These are phyloP conservation scores for Veloboletus limbatus DNA, from an alignment of 1,284 basidiomycete species.

Conservation along the genomic window DNA sequence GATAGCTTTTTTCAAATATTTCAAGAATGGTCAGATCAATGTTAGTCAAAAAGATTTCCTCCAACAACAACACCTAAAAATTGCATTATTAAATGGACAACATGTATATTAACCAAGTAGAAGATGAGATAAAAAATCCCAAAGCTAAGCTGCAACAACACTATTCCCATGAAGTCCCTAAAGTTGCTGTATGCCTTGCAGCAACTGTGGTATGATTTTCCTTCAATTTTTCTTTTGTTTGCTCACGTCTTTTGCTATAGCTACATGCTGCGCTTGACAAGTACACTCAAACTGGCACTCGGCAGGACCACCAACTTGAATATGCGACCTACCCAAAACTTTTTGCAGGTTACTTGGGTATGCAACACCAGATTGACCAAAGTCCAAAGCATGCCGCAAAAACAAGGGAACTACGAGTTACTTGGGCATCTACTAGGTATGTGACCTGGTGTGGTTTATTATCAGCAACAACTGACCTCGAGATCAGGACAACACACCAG, in stretches of 20 bases:
- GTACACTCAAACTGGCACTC: neutral
- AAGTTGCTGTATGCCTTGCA: neutral
- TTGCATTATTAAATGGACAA: too few species aligned
- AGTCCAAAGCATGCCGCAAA: neutral
- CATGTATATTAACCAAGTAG: too few species aligned
- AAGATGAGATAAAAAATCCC: too few species aligned
- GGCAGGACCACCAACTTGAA: neutral
- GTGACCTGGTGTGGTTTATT: too few species aligned
- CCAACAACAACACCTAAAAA: too few species aligned
- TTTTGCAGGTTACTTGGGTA: neutral
- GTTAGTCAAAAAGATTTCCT: too few species aligned
- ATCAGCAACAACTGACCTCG: too few species aligned
- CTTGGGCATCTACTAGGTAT: neutral
- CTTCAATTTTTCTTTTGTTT: neutral
- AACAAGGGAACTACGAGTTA: neutral
- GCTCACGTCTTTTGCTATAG: neutral
- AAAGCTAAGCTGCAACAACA: too few species aligned
- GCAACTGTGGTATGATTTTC: neutral
- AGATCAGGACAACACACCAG: too few species aligned
- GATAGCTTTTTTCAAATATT: too few species aligned
- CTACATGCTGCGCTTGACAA: neutral
- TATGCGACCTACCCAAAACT: neutral
- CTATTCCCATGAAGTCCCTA: neutral
- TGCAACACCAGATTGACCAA: neutral
- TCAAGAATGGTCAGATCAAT: too few species aligned